A percentile compares a stretch with the other conserved stretches of the same genome.
phyloP scores from a whole-genome alignment of 208 protist species.

The Acanthamoeba quina region DNA sequence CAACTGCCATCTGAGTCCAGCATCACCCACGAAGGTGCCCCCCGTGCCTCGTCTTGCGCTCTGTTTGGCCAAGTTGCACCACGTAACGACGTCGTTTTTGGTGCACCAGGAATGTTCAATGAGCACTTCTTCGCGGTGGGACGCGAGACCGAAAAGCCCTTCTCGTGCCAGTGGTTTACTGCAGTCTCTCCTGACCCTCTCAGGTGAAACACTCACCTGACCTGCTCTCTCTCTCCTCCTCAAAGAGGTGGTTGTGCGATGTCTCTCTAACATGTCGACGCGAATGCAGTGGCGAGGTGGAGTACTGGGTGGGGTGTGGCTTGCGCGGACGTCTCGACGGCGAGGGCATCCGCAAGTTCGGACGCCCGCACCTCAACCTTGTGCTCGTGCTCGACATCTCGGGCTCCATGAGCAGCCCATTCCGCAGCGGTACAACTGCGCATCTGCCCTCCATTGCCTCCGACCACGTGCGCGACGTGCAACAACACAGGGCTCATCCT shows the following conservation, averaged over 20 bases:
- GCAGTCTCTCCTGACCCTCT: not conserved
- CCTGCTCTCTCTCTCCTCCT: too few relatives aligned
- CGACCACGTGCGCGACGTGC: not conserved
- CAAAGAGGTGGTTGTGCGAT: too few relatives aligned
- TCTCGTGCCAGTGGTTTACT: not conserved
- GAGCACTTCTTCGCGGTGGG: constrained; percentile 1
- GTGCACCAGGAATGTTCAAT: not conserved
- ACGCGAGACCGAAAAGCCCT: not conserved
- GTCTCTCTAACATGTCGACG: too few relatives aligned
- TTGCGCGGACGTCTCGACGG: not conserved
- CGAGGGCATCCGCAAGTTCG: not conserved
- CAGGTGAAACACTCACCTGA: not conserved
- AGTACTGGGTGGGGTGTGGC: not conserved
- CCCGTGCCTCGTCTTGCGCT: not conserved
- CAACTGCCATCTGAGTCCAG: not conserved
- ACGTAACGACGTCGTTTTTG: too few relatives aligned
- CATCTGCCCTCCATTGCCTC: not conserved
- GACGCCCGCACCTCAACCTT: not conserved
- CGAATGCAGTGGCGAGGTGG: not conserved
- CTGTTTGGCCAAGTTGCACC: not conserved
- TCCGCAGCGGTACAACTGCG: not conserved
- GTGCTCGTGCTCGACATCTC: not conserved
- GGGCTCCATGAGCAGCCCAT: not conserved
- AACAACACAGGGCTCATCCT: not conserved
- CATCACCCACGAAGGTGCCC: not conserved